phyloP scores from a whole-genome alignment of 495 filamentous ascomycete species.

The Penicillium chermesinum region DNA sequence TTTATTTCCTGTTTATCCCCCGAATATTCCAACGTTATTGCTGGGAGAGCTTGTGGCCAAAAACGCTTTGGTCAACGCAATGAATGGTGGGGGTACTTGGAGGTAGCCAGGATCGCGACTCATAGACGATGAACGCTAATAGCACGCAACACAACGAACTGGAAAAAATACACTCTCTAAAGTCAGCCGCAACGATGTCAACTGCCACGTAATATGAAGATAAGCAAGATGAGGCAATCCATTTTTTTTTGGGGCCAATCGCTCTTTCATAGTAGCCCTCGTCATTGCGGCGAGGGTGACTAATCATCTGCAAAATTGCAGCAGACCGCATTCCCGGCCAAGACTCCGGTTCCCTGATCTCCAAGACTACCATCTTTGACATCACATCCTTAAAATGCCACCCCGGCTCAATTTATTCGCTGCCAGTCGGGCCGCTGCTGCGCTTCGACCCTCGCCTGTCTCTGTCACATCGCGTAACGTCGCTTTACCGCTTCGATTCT shows the following conservation, averaged over 20 bases:
- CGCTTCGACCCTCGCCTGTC: conserved; percentile 28
- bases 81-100: too few species aligned
- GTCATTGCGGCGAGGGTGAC: not conserved
- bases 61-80: too few species aligned
- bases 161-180: too few species aligned
- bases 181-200: too few species aligned
- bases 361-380: conserved; percentile 4
- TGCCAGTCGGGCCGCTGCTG: conserved; percentile 30
- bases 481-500: conserved; percentile 21
- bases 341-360: conserved; percentile 8
- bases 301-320: conserved; percentile 11
- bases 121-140: too few species aligned
- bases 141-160: too few species aligned
- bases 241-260: not conserved
- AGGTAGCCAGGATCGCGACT: too few species aligned
- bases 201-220: not conserved
- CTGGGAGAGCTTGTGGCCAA: too few species aligned
- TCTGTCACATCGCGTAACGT: conserved; percentile 21
- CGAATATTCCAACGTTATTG: too few species aligned
- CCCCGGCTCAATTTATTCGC: conserved; percentile 38
- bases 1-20: too few species aligned
- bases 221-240: not conserved
- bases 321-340: conserved; percentile 14
- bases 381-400: conserved; percentile 26
- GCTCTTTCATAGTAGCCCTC: not conserved